Evolutionary conservation across 768 basidiomycete species (phyloP), one percentile per base, ranked within the genome.

Genomic region (Lentinula boryana): DNA sequence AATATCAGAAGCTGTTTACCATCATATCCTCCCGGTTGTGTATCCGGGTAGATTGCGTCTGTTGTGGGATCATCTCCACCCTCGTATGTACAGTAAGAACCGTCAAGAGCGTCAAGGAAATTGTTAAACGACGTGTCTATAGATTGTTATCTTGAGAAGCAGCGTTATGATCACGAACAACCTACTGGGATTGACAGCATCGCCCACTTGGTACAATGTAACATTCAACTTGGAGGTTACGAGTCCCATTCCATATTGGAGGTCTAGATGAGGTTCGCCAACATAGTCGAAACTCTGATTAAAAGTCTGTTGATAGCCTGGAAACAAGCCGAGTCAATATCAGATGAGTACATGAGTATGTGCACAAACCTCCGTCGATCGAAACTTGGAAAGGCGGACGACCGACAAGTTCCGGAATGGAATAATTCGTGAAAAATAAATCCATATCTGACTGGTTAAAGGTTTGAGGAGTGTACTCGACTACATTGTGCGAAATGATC

Each of bases 221-320:
- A 80, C 49, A 0, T 68, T 65, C 62, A 79, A 79, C 63, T 76
- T 77, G 38, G 66, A 68, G 7, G 65, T 62, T 0, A 72, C 74
- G 51, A 83, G 72, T 9, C 69, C 66, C 78, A 83, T 79, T 15
- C 67, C 74, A 63, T 80, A 83, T 66, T 81, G 66, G 1, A 81
- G 70, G 65, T 84, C 82, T 7, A 83, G 71, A 63, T 76, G 63
- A 32, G 78, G 76, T 62, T 83, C 83, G 23, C 69, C 78, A 35
- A 77, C 79, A 60, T 66, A 65, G n/a, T 36, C 40, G 48, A 78
- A 76, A 23, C 64, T 59, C 53, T 67, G 15, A 5, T 70, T 52
- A 0, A 51, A 12, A 2, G 67, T 74, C 56, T 80, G 73, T 31
- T 60, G 58, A 44, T 71, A 70, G 59, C 68, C 65, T 69, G 3